A percentile compares a stretch with the other conserved stretches of the same genome.
Conservation (phyloP, 2,329 filamentous ascomycete genomes). For the Sclerotinia trifoliorum region DNA sequence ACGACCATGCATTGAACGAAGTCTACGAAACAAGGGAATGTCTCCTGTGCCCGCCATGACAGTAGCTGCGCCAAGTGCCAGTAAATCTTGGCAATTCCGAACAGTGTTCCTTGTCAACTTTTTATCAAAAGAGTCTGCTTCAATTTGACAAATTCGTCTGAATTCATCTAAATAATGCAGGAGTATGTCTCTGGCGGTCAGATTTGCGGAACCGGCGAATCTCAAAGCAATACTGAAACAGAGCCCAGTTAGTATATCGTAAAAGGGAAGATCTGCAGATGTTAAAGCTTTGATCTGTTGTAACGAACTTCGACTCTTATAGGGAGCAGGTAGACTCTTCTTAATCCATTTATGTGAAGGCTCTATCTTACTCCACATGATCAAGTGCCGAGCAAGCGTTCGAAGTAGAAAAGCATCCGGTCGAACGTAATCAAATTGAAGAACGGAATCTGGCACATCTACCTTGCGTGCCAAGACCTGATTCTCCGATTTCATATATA, state of each 20-base stretch:
- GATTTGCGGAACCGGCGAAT: constrained; percentile 70
- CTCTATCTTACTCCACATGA: constrained; percentile 85
- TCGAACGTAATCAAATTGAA: constrained; percentile 93
- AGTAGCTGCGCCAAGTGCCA: constrained; percentile 77
- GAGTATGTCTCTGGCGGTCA: constrained; percentile 74
- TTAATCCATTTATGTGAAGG: constrained; percentile 74
- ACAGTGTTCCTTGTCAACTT: constrained; percentile 80
- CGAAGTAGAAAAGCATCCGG: constrained; percentile 90
- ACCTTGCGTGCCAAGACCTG: constrained; percentile 83
- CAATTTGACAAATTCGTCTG: constrained; percentile 70
- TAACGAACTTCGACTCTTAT: constrained; percentile 62
- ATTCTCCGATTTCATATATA: constrained; percentile 97
- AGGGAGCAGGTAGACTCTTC: constrained; percentile 68
- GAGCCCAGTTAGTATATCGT: constrained; percentile 85
- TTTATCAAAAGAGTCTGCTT: constrained; percentile 65
- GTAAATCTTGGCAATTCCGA: constrained; percentile 84
- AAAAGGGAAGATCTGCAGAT: constrained; percentile 86
- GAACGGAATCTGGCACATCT: constrained; percentile 82
- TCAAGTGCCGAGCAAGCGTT: constrained; percentile 84
- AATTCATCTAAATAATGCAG: constrained; percentile 84
- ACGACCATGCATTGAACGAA: constrained; percentile 84
- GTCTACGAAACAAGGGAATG: constrained; percentile 75
- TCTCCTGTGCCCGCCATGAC: constrained; percentile 98
- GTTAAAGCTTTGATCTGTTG: constrained; percentile 60
- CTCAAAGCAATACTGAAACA: constrained; percentile 77